These are phyloP conservation scores for Kazachstania sp. DNA, from an alignment of 1,139 yeast species.

Conservation along the genomic window DNA sequence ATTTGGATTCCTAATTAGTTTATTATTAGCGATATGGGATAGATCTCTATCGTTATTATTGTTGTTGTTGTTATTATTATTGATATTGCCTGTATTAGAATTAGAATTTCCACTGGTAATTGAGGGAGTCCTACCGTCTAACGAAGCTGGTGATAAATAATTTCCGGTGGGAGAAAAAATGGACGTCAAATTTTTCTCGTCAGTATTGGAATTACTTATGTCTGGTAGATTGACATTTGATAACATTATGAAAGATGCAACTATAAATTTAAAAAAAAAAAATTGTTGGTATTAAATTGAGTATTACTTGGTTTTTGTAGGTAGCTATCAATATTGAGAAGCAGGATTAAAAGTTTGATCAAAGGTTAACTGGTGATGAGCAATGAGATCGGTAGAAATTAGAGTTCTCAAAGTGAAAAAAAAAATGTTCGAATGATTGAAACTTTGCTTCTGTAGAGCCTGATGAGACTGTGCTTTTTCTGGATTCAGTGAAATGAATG, in stretches of 20 bases:
- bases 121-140: conserved; percentile 12
- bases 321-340: too few relatives aligned
- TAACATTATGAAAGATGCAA: conserved; percentile 1
- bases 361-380: too few relatives aligned
- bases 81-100: conserved; percentile 3
- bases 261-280: background rate
- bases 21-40: background rate
- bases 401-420: too few relatives aligned
- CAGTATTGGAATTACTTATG: conserved; percentile 3
- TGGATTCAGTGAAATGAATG: too few relatives aligned
- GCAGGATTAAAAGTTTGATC: too few relatives aligned
- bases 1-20: background rate
- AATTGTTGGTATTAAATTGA: too few relatives aligned
- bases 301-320: too few relatives aligned
- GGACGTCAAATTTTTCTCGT: conserved; percentile 8
- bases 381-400: too few relatives aligned
- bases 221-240: conserved; percentile 1
- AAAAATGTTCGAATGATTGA: too few relatives aligned
- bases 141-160: conserved; percentile 17
- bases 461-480: too few relatives aligned
- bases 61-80: background rate
- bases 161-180: conserved; percentile 12
- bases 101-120: conserved; percentile 3
- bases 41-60: background rate
- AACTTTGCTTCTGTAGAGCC: too few relatives aligned